Percentiles rank a stretch among this genome's conserved stretches.
phyloP scores from a whole-genome alignment of 2,329 filamentous ascomycete species.

The Alternaria atra region DNA sequence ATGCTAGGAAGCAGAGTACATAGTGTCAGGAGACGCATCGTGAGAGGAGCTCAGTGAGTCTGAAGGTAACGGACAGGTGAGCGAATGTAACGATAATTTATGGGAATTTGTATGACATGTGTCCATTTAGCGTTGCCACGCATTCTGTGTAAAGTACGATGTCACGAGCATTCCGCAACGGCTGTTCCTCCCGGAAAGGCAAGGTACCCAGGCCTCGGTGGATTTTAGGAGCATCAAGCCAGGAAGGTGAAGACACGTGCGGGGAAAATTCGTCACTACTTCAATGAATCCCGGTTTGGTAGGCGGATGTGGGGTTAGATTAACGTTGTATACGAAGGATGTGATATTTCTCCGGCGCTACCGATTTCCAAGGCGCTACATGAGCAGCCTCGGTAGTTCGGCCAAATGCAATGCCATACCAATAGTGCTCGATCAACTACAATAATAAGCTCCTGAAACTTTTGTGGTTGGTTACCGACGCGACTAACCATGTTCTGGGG shows the following conservation, averaged over 20 bases:
- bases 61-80: neutral
- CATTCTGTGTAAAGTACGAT: neutral
- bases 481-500: neutral
- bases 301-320: constrained; percentile 16
- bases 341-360: constrained; percentile 14
- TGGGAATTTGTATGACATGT: neutral
- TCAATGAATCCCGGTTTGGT: neutral
- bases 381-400: constrained; percentile 13
- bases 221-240: neutral
- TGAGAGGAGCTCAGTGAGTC: neutral
- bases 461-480: neutral
- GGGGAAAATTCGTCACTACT: neutral
- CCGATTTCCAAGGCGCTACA: constrained; percentile 1
- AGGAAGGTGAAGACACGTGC: neutral
- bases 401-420: neutral
- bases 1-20: constrained; percentile 18
- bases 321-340: constrained; percentile 12
- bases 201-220: constrained; percentile 2
- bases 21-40: constrained; percentile 27
- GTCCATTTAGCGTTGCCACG: neutral
- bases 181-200: neutral
- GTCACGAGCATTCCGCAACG: neutral
- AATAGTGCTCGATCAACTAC: neutral
- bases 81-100: neutral
- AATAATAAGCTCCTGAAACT: neutral